Percentiles rank a stretch among this genome's conserved stretches.
phyloP scores from a whole-genome alignment of 2,329 filamentous ascomycete genomes.

The Talaromyces sp. region DNA sequence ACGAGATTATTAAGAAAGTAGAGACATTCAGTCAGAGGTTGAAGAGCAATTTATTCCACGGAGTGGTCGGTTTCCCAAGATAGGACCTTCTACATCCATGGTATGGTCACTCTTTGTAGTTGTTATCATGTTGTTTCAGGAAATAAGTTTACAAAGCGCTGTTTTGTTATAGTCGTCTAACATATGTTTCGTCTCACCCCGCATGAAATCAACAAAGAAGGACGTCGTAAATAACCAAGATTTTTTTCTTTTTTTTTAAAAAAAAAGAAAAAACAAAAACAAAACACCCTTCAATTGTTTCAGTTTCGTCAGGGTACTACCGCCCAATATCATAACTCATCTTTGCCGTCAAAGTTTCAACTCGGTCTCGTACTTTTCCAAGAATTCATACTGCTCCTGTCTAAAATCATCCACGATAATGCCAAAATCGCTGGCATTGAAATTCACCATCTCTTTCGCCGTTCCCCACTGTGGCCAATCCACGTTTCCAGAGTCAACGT shows the following conservation, averaged over 20 bases:
- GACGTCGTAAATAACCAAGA: background rate
- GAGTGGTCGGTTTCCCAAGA: background rate
- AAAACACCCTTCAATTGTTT: background rate
- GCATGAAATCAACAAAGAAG: background rate
- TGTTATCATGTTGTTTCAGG: background rate
- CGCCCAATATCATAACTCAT: background rate
- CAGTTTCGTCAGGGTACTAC: background rate
- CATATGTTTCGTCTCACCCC: background rate
- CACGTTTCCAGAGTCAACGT: conserved; percentile 43
- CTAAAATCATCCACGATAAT: conserved; percentile 48
- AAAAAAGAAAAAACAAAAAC: too few relatives aligned
- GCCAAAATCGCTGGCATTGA: conserved; percentile 33
- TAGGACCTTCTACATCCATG: background rate
- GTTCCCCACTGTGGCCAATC: conserved; percentile 53
- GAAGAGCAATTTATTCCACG: background rate
- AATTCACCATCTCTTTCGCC: conserved; percentile 47
- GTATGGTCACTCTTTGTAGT: background rate
- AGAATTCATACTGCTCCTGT: conserved; percentile 36
- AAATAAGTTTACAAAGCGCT: background rate
- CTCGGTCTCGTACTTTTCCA: background rate
- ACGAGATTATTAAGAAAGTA: too few relatives aligned
- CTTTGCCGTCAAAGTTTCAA: background rate
- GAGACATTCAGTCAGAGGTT: background rate
- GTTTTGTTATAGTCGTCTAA: background rate
- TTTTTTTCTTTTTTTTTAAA: too few relatives aligned